Conservation (phyloP, 2,329 filamentous ascomycete genomes). For the Penicillium janthinellum region DNA sequence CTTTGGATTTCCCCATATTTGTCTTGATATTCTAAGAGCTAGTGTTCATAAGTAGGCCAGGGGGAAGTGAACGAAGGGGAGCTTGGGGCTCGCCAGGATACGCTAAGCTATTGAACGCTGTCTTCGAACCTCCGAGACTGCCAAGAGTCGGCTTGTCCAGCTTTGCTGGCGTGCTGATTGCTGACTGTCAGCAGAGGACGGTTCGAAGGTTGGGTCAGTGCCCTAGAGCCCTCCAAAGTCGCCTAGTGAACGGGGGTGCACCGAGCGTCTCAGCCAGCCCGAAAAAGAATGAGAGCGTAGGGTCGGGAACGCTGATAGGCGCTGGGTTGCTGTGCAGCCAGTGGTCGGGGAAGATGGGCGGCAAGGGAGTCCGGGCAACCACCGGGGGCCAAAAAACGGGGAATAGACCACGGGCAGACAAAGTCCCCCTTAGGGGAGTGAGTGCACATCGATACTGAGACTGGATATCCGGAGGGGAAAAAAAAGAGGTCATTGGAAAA, state of each 20-base stretch:
- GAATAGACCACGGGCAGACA: background rate
- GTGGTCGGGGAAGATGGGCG: conserved; percentile 34
- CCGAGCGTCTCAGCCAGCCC: conserved; percentile 24
- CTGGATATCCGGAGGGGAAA: background rate
- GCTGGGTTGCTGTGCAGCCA: conserved; percentile 36
- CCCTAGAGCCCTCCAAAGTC: background rate
- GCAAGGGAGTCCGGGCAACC: conserved; percentile 45
- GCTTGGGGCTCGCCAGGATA: background rate
- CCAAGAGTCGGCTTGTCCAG: background rate
- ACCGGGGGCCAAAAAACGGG: conserved; percentile 20
- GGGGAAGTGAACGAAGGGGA: background rate
- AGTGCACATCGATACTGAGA: conserved; percentile 15
- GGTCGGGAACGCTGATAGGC: conserved; percentile 34
- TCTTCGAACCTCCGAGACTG: conserved; percentile 14
- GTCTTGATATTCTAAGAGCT: background rate
- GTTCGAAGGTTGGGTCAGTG: background rate
- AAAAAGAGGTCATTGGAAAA: background rate
- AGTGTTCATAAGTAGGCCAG: conserved; percentile 2
- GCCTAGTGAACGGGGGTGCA: conserved; percentile 3
- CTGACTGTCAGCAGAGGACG: background rate
- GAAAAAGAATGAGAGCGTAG: conserved; percentile 16
- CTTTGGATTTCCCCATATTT: conserved; percentile 6
- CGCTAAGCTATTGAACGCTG: background rate
- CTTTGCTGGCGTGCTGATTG: background rate
- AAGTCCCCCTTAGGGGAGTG: background rate